phyloP scores from a whole-genome alignment of 805 yeast genomes.

The Yamadazyma ubonensis region DNA sequence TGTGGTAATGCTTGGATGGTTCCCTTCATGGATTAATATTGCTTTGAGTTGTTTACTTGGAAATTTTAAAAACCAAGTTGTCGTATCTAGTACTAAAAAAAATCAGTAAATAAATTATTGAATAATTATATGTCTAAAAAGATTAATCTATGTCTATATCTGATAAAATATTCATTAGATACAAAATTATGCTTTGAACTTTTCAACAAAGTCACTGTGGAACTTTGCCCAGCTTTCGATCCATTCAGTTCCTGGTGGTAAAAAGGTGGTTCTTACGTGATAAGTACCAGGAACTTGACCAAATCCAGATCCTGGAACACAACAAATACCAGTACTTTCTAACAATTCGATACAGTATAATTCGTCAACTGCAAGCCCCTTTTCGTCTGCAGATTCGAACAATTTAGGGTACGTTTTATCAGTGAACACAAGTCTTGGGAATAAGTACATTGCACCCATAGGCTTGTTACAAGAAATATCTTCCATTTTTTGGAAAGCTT shows the following conservation, averaged over 20 bases:
- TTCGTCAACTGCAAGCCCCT: conserved; percentile 71
- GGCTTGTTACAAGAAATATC: conserved; percentile 87
- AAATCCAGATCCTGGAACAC: conserved; percentile 96
- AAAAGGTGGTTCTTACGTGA: conserved; percentile 94
- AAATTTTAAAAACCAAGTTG: conserved; percentile 18
- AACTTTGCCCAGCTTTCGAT: conserved; percentile 74
- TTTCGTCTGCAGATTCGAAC: conserved; percentile 55
- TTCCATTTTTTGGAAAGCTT: conserved; percentile 73
- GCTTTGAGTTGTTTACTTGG: conserved; percentile 31
- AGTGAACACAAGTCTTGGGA: conserved; percentile 74
- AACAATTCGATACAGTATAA: conserved; percentile 82
- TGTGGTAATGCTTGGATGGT: conserved; percentile 71
- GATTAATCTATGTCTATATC: no score
- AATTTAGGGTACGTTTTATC: conserved; percentile 48
- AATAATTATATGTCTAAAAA: neutral
- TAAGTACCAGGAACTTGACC: conserved; percentile 88
- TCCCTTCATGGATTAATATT: conserved; percentile 70
- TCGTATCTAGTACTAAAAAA: conserved; percentile 6
- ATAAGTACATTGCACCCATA: conserved; percentile 96
- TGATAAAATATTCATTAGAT: neutral
- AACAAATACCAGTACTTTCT: conserved; percentile 90
- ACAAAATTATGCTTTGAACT: conserved; percentile 41
- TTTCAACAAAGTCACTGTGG: conserved; percentile 67
- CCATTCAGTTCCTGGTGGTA: conserved; percentile 95
- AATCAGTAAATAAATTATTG: conserved; percentile 5